Percentiles rank a stretch among this genome's conserved stretches.
phyloP scores from a whole-genome alignment of 495 filamentous ascomycete species.

The Aspergillus sparsus region DNA sequence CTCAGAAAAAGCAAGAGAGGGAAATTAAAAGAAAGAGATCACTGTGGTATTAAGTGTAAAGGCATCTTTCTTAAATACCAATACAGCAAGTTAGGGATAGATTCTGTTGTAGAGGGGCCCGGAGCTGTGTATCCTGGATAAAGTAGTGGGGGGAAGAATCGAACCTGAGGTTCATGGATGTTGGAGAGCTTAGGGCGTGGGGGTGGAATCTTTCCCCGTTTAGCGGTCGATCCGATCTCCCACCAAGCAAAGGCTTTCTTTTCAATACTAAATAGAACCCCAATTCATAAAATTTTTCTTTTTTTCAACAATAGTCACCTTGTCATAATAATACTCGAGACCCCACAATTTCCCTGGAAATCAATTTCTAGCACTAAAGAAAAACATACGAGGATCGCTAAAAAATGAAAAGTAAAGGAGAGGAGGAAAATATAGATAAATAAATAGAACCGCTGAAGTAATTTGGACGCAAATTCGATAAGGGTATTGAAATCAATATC shows the following conservation, averaged over 20 bases:
- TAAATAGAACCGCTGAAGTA: neutral
- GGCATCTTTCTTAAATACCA: slow-evolving; percentile 8
- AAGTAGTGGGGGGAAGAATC: slow-evolving; percentile 1
- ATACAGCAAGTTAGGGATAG: neutral
- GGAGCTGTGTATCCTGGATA: neutral
- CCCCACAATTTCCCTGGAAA: neutral
- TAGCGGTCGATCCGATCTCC: slow-evolving; percentile 5
- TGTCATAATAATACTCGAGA: too few relatives aligned
- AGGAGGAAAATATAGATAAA: neutral
- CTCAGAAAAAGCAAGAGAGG: neutral
- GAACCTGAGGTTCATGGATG: slow-evolving; percentile 2
- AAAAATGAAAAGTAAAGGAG: neutral
- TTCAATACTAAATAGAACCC: neutral
- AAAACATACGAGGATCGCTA: neutral
- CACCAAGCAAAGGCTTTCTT: neutral
- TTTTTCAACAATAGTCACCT: neutral
- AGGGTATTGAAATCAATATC: slow-evolving; percentile 13
- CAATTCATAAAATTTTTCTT: neutral
- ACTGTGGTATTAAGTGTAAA: neutral
- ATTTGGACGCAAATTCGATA: slow-evolving; percentile 6
- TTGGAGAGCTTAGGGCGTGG: slow-evolving; percentile 12
- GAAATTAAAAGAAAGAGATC: neutral
- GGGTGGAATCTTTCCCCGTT: slow-evolving; percentile 5
- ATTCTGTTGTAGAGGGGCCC: neutral
- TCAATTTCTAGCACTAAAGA: neutral